Conservation (phyloP, 352 stramenopile genomes). For the Globisporangium yorkense region DNA sequence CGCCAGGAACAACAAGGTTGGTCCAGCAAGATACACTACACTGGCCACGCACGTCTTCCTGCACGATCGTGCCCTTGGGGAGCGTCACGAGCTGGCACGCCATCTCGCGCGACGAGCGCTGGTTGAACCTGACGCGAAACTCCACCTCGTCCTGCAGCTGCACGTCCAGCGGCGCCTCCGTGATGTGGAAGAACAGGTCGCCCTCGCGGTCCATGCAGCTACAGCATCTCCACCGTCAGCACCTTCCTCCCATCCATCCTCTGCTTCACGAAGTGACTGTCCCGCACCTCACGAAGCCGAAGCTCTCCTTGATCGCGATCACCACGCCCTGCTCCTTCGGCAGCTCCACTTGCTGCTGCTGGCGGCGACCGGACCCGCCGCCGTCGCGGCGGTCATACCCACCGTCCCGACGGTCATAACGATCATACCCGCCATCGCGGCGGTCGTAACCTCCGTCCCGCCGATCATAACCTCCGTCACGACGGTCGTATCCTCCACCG, state of each 20-base stretch:
- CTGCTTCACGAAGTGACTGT: neutral
- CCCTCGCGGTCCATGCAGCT: constrained; percentile 58
- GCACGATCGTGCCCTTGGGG: constrained; percentile 68
- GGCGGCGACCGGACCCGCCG: constrained; percentile 7
- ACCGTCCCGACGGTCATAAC: neutral
- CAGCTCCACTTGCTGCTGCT: constrained; percentile 16
- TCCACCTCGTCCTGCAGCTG: constrained; percentile 69
- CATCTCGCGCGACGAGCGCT: constrained; percentile 69
- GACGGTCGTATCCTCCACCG: constrained; percentile 1
- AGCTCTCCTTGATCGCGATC: constrained; percentile 46
- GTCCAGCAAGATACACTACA: neutral
- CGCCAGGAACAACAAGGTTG: too few species aligned
- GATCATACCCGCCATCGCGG: constrained; percentile 4
- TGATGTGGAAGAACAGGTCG: constrained; percentile 82
- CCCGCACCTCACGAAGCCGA: constrained; percentile 41
- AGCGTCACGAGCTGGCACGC: constrained; percentile 56
- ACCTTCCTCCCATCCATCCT: neutral
- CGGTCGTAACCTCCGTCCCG: neutral
- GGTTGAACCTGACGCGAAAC: constrained; percentile 69
- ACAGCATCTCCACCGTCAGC: constrained; percentile 12
- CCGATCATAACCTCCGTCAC: constrained; percentile 2
- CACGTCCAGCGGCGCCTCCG: constrained; percentile 60
- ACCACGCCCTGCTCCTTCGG: constrained; percentile 33
- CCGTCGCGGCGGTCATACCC: neutral
- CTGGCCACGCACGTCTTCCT: constrained; percentile 41